Evolutionary conservation across 1,139 yeast genomes (phyloP).

Genomic region (Magnusiomyces magnusii): DNA sequence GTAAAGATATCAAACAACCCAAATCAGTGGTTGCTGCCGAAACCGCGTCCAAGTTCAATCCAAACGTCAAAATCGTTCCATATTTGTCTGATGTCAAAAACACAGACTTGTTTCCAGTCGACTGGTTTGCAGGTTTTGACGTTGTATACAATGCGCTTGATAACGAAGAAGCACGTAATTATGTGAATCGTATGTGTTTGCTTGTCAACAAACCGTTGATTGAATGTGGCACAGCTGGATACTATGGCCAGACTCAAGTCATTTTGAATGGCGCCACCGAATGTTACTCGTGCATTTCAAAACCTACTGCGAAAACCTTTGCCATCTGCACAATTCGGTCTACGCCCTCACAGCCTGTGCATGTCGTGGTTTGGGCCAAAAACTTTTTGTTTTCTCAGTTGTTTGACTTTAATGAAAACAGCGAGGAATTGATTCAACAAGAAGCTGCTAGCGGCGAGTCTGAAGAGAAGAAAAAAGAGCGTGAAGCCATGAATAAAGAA

Average conservation of each 20-base stretch:
- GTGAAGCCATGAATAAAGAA: slow-evolving; percentile 61
- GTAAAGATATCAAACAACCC: slow-evolving; percentile 78
- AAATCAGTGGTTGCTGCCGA: slow-evolving; percentile 73
- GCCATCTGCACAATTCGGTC: slow-evolving; percentile 97
- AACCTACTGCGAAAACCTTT: slow-evolving; percentile 80
- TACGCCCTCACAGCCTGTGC: slow-evolving; percentile 94
- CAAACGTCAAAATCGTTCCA: slow-evolving; percentile 62
- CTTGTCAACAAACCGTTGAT: slow-evolving; percentile 67
- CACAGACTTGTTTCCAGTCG: slow-evolving; percentile 56
- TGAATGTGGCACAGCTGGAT: slow-evolving; percentile 96
- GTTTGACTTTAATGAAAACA: slow-evolving; percentile 43
- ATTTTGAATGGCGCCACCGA: slow-evolving; percentile 77
- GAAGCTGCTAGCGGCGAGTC: slow-evolving; percentile 39
- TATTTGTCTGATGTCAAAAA: slow-evolving; percentile 90
- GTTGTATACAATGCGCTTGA: slow-evolving; percentile 88
- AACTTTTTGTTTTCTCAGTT: slow-evolving; percentile 77
- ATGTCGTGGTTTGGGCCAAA: slow-evolving; percentile 97
- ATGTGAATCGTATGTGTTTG: slow-evolving; percentile 77
- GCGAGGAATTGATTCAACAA: slow-evolving; percentile 33
- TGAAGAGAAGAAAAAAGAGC: slow-evolving; percentile 40
- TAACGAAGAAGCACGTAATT: slow-evolving; percentile 83
- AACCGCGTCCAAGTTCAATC: slow-evolving; percentile 75
- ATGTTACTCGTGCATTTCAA: slow-evolving; percentile 87
- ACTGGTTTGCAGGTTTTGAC: slow-evolving; percentile 77
- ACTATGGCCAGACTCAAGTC: slow-evolving; percentile 88